These are phyloP conservation scores for Colletotrichum sp. DNA, from an alignment of 2,329 filamentous ascomycete species.

Conservation along the genomic window DNA sequence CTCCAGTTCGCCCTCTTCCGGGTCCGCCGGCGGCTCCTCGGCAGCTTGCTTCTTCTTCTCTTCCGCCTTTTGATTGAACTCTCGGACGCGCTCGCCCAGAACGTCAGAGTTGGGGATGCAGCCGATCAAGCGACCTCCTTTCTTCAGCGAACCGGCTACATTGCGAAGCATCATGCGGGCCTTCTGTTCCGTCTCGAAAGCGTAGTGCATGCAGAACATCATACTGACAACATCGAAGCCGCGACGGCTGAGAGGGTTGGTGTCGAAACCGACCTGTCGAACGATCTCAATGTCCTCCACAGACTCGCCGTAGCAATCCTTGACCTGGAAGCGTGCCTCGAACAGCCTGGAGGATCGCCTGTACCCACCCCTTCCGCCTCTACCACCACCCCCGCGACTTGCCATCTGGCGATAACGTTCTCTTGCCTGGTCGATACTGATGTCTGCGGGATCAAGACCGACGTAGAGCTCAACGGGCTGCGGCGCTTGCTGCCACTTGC, in stretches of 20 bases:
- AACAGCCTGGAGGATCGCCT: slow-evolving; percentile 67
- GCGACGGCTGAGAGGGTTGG: slow-evolving; percentile 72
- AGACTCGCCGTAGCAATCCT: slow-evolving; percentile 90
- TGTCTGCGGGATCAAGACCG: slow-evolving; percentile 89
- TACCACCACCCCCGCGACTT: slow-evolving; percentile 60
- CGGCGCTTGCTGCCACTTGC: slow-evolving; percentile 96
- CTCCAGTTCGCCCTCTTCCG: slow-evolving; percentile 55
- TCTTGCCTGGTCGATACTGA: slow-evolving; percentile 88
- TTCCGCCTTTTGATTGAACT: slow-evolving; percentile 69
- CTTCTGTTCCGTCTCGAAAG: slow-evolving; percentile 91
- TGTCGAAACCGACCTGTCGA: slow-evolving; percentile 85
- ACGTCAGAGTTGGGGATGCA: slow-evolving; percentile 98
- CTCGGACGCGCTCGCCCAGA: slow-evolving; percentile 77
- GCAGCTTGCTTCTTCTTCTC: slow-evolving; percentile 42
- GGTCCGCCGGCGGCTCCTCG: slow-evolving; percentile 31
- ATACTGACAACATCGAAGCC: slow-evolving; percentile 97
- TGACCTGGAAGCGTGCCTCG: slow-evolving; percentile 85
- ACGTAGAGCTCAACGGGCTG: slow-evolving; percentile 92
- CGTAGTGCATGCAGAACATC: slow-evolving; percentile 99
- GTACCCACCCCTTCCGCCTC: slow-evolving; percentile 58
- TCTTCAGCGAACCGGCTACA: slow-evolving; percentile 87
- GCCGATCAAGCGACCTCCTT: slow-evolving; percentile 92
- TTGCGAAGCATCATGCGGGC: slow-evolving; percentile 92
- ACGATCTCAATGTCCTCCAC: slow-evolving; percentile 84
- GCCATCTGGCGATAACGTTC: slow-evolving; percentile 82